Percentiles rank a stretch among this genome's conserved stretches.
phyloP scores from a whole-genome alignment of 2,329 filamentous ascomycete species.

The Rugonectria rugulosa region DNA sequence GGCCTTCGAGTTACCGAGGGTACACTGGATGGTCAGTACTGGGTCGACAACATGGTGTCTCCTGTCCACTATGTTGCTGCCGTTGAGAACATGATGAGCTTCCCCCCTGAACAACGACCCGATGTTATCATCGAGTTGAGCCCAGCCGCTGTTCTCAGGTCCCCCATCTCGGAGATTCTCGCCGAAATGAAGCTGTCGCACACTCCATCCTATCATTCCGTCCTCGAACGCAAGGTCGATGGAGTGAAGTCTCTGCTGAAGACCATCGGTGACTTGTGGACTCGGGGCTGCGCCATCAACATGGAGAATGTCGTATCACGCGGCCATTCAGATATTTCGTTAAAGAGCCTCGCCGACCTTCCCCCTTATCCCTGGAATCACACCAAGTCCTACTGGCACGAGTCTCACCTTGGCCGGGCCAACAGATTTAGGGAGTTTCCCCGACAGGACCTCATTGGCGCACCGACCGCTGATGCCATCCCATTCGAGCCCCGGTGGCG shows the following conservation, averaged over 20 bases:
- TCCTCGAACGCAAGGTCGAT: conserved; percentile 37
- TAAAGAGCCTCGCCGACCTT: conserved; percentile 52
- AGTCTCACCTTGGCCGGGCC: conserved; percentile 54
- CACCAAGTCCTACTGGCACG: conserved; percentile 59
- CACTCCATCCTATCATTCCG: conserved; percentile 35
- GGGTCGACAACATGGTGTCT: conserved; percentile 55
- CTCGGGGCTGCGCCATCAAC: conserved; percentile 41
- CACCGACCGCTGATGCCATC: conserved; percentile 52
- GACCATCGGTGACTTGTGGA: conserved; percentile 48
- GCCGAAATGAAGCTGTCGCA: conserved; percentile 15
- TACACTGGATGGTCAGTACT: conserved; percentile 50
- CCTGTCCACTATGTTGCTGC: conserved; percentile 54
- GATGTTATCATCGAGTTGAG: conserved; percentile 52
- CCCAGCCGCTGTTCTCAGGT: conserved; percentile 47
- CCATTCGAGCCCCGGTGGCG: conserved; percentile 57
- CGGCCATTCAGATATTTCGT: conserved; percentile 14
- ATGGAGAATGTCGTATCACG: conserved; percentile 42
- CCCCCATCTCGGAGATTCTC: conserved; percentile 48
- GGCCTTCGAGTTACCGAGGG: conserved; percentile 35
- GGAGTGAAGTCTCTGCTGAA: conserved; percentile 40
- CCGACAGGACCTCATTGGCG: conserved; percentile 60
- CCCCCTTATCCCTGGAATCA: conserved; percentile 65
- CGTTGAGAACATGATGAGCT: conserved; percentile 45
- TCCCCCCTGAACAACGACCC: conserved; percentile 38
- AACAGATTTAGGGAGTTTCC: conserved; percentile 54